Evolutionary conservation across 208 protist genomes (phyloP).

Genomic region (Trypanosoma congolense): DNA sequence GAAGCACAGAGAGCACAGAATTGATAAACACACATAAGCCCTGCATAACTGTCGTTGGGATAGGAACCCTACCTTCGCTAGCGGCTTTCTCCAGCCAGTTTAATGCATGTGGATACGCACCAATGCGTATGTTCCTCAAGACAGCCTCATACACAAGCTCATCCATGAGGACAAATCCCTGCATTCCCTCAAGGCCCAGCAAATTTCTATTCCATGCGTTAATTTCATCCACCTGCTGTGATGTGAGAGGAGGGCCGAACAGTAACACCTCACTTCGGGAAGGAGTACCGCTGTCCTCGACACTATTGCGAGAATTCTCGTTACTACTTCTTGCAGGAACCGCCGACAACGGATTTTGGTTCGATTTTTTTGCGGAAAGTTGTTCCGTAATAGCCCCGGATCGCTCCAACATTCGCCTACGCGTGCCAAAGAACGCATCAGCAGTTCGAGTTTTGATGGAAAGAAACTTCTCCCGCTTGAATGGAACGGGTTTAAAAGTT

Average conservation of each 20-base stretch:
- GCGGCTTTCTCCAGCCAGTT: constrained; percentile 21
- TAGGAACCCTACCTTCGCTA: constrained; percentile 9
- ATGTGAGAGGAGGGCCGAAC: constrained; percentile 20
- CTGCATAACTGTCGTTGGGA: constrained; percentile 11
- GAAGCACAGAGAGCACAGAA: constrained; percentile 19
- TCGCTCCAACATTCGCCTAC: constrained; percentile 38
- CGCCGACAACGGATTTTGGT: neutral
- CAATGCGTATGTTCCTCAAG: constrained; percentile 40
- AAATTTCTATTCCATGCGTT: constrained; percentile 41
- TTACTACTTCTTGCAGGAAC: neutral
- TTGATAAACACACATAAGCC: constrained; percentile 13
- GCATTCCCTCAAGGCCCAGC: constrained; percentile 30
- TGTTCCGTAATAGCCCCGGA: constrained; percentile 10
- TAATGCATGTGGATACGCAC: constrained; percentile 27
- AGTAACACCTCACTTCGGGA: neutral
- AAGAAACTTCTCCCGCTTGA: constrained; percentile 70
- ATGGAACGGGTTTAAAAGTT: constrained; percentile 45
- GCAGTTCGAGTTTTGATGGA: constrained; percentile 62
- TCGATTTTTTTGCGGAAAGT: constrained; percentile 18
- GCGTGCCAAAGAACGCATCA: constrained; percentile 43
- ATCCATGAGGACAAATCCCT: constrained; percentile 64
- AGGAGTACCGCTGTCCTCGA: too few relatives aligned
- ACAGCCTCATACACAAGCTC: constrained; percentile 57
- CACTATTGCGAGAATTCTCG: neutral
- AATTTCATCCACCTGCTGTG: constrained; percentile 45